Conservation (phyloP, 768 basidiomycete species). For the Leucosporidium scottii region DNA sequence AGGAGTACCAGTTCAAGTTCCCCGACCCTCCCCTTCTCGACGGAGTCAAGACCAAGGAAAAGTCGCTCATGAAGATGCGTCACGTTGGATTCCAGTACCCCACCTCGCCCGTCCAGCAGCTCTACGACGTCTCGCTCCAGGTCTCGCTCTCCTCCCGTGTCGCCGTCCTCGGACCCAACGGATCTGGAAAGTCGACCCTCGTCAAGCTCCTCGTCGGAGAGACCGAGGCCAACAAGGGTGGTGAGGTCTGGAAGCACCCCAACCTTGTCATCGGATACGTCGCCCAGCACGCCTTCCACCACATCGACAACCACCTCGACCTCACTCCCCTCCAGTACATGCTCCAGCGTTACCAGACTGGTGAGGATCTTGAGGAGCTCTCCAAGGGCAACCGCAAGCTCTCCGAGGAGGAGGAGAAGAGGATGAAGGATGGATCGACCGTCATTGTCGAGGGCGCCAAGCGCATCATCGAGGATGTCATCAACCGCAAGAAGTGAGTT, state of each 20-base stretch:
- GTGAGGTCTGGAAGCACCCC: conserved; percentile 88
- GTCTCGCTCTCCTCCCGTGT: conserved; percentile 95
- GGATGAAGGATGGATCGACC: conserved; percentile 78
- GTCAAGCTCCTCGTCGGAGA: conserved; percentile 93
- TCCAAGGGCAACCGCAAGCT: conserved; percentile 83
- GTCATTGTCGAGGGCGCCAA: conserved; percentile 85
- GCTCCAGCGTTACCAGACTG: conserved; percentile 98
- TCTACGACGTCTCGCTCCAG: conserved; percentile 84
- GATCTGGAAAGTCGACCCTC: conserved; percentile 94
- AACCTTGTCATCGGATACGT: conserved; percentile 92
- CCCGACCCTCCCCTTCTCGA: conserved; percentile 91
- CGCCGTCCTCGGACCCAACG: conserved; percentile 96
- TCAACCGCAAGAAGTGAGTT: conserved; percentile 63
- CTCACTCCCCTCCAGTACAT: conserved; percentile 96
- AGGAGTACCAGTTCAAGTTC: conserved; percentile 58
- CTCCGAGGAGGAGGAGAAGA: conserved; percentile 70
- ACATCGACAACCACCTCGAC: conserved; percentile 77
- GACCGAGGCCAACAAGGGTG: conserved; percentile 83
- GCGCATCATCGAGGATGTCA: conserved; percentile 72
- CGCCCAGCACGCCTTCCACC: conserved; percentile 64
- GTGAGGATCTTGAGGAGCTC: conserved; percentile 88
- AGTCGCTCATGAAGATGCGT: conserved; percentile 81
- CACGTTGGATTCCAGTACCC: conserved; percentile 93
- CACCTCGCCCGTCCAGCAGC: conserved; percentile 68
- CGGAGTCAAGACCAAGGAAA: conserved; percentile 59